A percentile compares a stretch with the other conserved stretches of the same genome.
phyloP scores from a whole-genome alignment of 352 stramenopile species.

The Globisporangium viniferum region DNA sequence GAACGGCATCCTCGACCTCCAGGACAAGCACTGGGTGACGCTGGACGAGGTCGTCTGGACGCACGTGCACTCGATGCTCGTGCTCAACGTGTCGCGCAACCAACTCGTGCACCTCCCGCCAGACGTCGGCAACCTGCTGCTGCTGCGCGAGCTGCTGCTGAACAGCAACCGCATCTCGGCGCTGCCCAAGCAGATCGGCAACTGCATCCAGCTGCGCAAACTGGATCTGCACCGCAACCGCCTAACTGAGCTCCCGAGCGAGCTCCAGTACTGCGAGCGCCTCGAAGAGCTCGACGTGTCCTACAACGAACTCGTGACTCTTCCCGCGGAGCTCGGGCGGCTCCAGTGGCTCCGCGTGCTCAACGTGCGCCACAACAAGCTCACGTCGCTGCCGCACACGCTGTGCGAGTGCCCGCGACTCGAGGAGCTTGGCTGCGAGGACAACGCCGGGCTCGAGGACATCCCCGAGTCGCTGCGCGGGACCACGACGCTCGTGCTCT shows the following conservation, averaged over 20 bases:
- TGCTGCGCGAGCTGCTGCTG: conserved; percentile 62
- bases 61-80: conserved; percentile 54
- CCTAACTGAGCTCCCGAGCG: conserved; percentile 53
- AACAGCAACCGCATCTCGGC: conserved; percentile 55
- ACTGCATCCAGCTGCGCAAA: conserved; percentile 63
- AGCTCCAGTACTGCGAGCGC: conserved; percentile 66
- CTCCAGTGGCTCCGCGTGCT: conserved; percentile 54
- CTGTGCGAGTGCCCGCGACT: conserved; percentile 66
- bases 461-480: conserved; percentile 62
- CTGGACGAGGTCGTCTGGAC: conserved; percentile 80
- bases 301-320: conserved; percentile 57
- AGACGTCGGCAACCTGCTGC: conserved; percentile 56
- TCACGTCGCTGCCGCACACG: conserved; percentile 62
- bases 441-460: conserved; percentile 54
- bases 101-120: conserved; percentile 61
- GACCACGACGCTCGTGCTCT: conserved; percentile 74
- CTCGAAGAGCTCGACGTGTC: conserved; percentile 66
- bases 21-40: conserved; percentile 78
- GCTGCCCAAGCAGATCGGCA: conserved; percentile 52
- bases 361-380: conserved; percentile 71
- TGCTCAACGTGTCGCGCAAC: conserved; percentile 70
- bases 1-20: conserved; percentile 68
- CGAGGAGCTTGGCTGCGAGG: conserved; percentile 49
- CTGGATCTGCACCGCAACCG: conserved; percentile 68
- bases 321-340: conserved; percentile 52